These are phyloP conservation scores for Collybia nuda DNA, from an alignment of 768 basidiomycete species.

Conservation along the genomic window DNA sequence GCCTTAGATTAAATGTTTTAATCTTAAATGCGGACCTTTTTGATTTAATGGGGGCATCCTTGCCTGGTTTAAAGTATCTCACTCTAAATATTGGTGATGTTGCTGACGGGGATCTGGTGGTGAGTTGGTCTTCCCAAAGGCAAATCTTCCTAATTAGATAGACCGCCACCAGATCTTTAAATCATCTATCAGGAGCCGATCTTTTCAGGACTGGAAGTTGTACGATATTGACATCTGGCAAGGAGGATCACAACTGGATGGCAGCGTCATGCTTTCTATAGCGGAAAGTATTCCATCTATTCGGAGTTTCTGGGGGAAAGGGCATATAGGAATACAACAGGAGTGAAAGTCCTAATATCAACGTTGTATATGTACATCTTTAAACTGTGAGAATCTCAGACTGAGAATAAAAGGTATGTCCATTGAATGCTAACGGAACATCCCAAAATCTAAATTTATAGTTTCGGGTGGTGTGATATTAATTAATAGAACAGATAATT, in stretches of 20 bases:
- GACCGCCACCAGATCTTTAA: conserved; percentile 20
- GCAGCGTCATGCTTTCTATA: conserved; percentile 27
- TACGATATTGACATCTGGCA: conserved; percentile 36
- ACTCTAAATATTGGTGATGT: conserved; percentile 14
- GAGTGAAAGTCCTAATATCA: background rate
- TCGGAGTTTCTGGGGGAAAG: conserved; percentile 29
- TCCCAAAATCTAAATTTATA: no score
- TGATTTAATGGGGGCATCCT: conserved; percentile 28
- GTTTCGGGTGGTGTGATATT: no score
- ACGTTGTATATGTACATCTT: background rate
- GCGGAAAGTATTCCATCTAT: conserved; percentile 33
- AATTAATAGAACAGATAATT: no score
- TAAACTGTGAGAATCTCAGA: no score
- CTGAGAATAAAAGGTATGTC: no score
- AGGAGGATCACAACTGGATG: conserved; percentile 29
- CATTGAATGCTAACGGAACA: no score
- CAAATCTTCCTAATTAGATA: background rate
- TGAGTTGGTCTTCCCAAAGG: background rate
- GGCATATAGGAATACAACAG: conserved; percentile 8
- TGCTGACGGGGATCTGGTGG: background rate
- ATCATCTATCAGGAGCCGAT: conserved; percentile 22
- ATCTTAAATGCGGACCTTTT: conserved; percentile 29
- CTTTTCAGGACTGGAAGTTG: conserved; percentile 33
- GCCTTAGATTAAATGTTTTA: conserved; percentile 32
- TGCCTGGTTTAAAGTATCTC: conserved; percentile 30